Base-by-base conservation (phyloP, 2,329 filamentous ascomycete genomes). In the Aspergillus pseudoterreus region DNA sequence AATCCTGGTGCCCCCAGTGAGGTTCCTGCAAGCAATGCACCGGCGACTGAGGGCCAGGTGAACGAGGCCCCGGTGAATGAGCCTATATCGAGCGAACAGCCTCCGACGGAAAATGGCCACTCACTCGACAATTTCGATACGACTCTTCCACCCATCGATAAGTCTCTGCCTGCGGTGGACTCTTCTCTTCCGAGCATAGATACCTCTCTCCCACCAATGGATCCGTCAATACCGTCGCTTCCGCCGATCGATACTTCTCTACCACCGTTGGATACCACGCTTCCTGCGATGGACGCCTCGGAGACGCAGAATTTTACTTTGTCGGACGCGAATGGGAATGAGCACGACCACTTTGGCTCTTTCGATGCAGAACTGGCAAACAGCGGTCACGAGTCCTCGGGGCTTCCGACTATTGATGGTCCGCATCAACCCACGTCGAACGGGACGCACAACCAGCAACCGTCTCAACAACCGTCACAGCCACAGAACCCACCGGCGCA, bases 381-480 rank as follows among this genome's bases (percentile, higher is more conserved):
- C 17, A 42, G 17, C 44, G 10, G 32, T 17, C 15, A 42, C 39
- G 39, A 42, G 9, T 15, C 15, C 11, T 21, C 38, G 30, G 55
- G n/a, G 56, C 59, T 30, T 52, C 71, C 70, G 66, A 71, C 59
- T 56, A 71, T 65, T 58, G 74, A 64, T 54, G 67, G 75, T 56
- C 70, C 72, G 30, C 76, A 76, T 57, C 74, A 76, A 14, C 70
- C 73, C 50, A 65, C 71, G 15, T 72, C 74, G 46, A 78, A 76
- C 53, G 72, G 75, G 38, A 50, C 44, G 46, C 54, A 49, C 57
- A 44, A 46, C 41, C 55, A 49, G 45, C 55, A 52, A 17, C 54
- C 51, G 21, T 54, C 30, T 15, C 46, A n/a, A 43, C 73, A 62
- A 62, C 74, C 17, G 51, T 38, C 38, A 17, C 59, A 54, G 35